phyloP scores from a whole-genome alignment of 164 flowering plant species.

The Pachysandra terminalis region DNA sequence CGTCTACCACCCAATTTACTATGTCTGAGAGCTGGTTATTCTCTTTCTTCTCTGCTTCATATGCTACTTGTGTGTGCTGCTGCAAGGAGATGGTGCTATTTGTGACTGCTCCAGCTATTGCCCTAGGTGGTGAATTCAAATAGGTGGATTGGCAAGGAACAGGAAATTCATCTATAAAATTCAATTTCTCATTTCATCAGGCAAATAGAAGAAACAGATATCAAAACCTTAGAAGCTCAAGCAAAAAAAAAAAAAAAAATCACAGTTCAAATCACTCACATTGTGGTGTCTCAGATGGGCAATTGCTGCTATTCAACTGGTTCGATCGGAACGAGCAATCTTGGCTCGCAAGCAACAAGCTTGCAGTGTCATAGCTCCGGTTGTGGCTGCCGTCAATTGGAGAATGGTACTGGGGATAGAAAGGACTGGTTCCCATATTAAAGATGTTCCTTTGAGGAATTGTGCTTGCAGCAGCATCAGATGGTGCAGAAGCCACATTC shows the following conservation, averaged over 20 bases:
- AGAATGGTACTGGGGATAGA: not conserved
- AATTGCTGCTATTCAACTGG: not conserved
- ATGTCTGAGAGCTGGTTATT: conserved; percentile 6
- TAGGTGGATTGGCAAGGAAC: conserved; percentile 15
- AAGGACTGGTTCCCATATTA: not conserved
- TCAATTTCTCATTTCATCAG: not conserved
- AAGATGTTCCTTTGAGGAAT: not conserved
- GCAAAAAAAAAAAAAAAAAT: no score
- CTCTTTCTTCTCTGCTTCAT: conserved; percentile 11
- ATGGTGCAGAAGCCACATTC: not conserved
- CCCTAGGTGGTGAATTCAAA: conserved; percentile 25
- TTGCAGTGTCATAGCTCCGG: not conserved
- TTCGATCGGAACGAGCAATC: conserved; percentile 1
- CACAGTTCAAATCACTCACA: conserved; percentile 10
- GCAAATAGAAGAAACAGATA: not conserved
- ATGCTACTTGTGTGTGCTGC: conserved; percentile 40
- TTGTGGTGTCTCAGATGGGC: conserved; percentile 6
- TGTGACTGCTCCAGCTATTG: conserved; percentile 16
- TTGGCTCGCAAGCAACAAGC: conserved; percentile 3
- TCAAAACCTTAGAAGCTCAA: not conserved
- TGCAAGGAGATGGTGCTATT: conserved; percentile 13
- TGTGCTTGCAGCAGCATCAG: not conserved
- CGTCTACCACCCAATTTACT: not conserved
- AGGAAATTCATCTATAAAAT: conserved; percentile 23
- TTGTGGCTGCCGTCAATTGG: not conserved